These are phyloP conservation scores for Cyclanthera cordifolia DNA, from an alignment of 306 rosid genomes.

Conservation along the genomic window DNA sequence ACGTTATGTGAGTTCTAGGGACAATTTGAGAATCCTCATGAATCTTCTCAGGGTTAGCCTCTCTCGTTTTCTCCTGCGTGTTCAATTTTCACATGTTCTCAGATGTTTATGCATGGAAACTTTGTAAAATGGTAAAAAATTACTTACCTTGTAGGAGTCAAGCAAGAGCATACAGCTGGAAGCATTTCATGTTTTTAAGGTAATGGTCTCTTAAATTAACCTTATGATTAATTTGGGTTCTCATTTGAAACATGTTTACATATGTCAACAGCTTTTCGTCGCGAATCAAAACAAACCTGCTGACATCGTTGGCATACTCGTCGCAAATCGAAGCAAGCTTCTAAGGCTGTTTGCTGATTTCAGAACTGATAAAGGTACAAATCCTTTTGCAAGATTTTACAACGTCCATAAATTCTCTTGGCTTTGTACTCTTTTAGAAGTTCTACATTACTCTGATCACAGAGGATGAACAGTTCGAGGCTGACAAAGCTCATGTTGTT, in stretches of 20 bases:
- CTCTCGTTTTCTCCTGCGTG: not conserved
- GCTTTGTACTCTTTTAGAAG: slow-evolving; percentile 11
- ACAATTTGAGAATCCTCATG: slow-evolving; percentile 93
- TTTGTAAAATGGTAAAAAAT: slow-evolving; percentile 10
- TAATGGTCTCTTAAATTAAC: slow-evolving; percentile 13
- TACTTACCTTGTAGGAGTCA: slow-evolving; percentile 48
- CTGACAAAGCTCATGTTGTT: slow-evolving; percentile 94
- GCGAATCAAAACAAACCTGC: slow-evolving; percentile 91
- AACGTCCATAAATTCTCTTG: slow-evolving; percentile 7
- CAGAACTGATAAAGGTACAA: slow-evolving; percentile 71
- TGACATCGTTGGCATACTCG: slow-evolving; percentile 64
- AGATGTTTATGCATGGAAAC: not conserved
- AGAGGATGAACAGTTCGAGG: slow-evolving; percentile 95
- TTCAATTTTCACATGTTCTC: not conserved
- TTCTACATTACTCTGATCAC: slow-evolving; percentile 16
- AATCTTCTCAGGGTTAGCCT: slow-evolving; percentile 63
- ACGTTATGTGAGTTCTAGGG: slow-evolving; percentile 93
- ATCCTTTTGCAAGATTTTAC: not conserved
- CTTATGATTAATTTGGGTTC: not conserved
- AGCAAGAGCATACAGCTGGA: slow-evolving; percentile 97
- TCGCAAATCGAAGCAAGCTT: slow-evolving; percentile 81
- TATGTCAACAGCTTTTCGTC: slow-evolving; percentile 60
- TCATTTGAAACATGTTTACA: not conserved
- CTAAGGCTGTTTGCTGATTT: slow-evolving; percentile 81
- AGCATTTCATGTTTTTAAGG: slow-evolving; percentile 98